Conservation (phyloP, 805 yeast species). For the Wickerhamiella allomyrinae region DNA sequence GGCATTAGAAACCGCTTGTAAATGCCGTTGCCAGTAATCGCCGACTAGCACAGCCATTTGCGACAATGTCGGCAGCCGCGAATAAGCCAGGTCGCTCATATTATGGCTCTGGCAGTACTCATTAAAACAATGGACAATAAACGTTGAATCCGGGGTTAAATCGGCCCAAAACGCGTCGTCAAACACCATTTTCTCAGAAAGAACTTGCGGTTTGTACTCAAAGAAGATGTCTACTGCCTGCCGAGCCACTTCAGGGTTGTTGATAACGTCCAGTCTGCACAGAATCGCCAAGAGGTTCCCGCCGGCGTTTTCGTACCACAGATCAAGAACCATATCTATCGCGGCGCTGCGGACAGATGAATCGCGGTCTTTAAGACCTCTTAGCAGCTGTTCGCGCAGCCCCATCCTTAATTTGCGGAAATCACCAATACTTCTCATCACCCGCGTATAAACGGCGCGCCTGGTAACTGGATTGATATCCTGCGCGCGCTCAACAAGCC, state of each 20-base stretch:
- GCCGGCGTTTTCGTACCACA: constrained; percentile 58
- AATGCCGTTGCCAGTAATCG: constrained; percentile 35
- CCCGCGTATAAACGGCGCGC: constrained; percentile 52
- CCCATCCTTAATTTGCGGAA: constrained; percentile 39
- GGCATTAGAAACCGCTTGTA: constrained; percentile 17
- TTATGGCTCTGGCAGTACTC: constrained; percentile 45
- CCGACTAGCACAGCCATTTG: constrained; percentile 47
- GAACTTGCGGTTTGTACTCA: constrained; percentile 45
- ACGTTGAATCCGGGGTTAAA: constrained; percentile 60
- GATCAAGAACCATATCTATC: constrained; percentile 45
- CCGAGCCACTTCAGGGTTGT: constrained; percentile 46
- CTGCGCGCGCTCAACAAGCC: constrained; percentile 64
- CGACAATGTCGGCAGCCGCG: constrained; percentile 65
- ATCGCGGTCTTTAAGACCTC: constrained; percentile 88
- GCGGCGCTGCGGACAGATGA: constrained; percentile 60
- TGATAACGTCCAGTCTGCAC: constrained; percentile 56
- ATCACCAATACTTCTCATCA: constrained; percentile 54
- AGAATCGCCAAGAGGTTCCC: constrained; percentile 60
- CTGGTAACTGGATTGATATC: constrained; percentile 64
- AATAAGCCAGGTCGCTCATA: constrained; percentile 42
- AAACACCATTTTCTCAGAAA: constrained; percentile 39
- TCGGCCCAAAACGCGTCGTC: constrained; percentile 50
- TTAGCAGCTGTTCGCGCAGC: constrained; percentile 53
- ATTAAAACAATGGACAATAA: constrained; percentile 54
- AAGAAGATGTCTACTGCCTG: constrained; percentile 52